These are phyloP conservation scores for Hypoxylon sp. DNA, from an alignment of 2,329 filamentous ascomycete species.

Conservation along the genomic window DNA sequence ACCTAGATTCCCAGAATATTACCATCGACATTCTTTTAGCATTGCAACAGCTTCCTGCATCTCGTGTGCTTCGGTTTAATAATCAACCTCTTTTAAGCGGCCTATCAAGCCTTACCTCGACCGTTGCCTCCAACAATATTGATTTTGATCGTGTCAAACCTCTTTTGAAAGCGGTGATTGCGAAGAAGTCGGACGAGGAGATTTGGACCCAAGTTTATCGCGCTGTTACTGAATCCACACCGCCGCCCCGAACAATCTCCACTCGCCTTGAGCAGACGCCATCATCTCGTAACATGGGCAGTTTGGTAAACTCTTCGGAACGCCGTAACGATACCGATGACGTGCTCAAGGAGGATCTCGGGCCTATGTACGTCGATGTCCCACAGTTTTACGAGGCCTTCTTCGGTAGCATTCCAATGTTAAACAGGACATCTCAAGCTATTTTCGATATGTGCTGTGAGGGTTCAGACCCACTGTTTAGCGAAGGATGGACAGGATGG, in stretches of 20 bases:
- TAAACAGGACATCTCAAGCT: constrained; percentile 52
- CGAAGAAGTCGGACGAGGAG: constrained; percentile 47
- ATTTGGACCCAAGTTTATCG: constrained; percentile 57
- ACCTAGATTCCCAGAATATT: too few relatives aligned
- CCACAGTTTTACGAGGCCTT: constrained; percentile 53
- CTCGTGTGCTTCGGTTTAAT: too few relatives aligned
- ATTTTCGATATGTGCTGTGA: constrained; percentile 55
- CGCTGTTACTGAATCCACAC: constrained; percentile 55
- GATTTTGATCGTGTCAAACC: constrained; percentile 50
- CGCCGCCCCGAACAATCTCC: constrained; percentile 46
- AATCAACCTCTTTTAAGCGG: background rate
- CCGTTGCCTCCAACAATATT: constrained; percentile 20
- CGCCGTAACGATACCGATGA: constrained; percentile 52
- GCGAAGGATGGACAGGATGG: too few relatives aligned
- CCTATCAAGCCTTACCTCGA: background rate
- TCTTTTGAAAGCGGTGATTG: constrained; percentile 51
- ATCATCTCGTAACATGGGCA: constrained; percentile 50
- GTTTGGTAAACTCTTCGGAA: constrained; percentile 57
- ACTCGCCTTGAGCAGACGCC: constrained; percentile 50
- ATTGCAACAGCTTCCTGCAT: too few relatives aligned
- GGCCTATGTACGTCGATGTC: constrained; percentile 54
- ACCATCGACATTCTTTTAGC: too few relatives aligned
- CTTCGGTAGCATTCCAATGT: constrained; percentile 51
- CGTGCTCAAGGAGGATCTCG: constrained; percentile 55
- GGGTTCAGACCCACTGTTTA: constrained; percentile 32